Evolutionary conservation across 208 protist genomes (phyloP), one percentile per base, ranked within the genome.

Genomic region (Leishmania turanica): DNA sequence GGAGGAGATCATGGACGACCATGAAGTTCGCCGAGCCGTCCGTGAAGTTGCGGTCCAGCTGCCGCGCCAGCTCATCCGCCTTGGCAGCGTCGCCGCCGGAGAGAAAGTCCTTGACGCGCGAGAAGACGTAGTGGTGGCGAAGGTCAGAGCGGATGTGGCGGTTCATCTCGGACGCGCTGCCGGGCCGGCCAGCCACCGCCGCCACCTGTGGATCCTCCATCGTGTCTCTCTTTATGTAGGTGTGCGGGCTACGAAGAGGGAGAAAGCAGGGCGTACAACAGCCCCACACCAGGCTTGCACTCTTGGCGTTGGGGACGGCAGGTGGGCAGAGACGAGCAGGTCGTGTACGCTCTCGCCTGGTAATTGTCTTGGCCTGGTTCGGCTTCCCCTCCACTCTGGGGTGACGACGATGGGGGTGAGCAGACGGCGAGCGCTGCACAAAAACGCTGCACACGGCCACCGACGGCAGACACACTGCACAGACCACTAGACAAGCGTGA

Each of bases 121-220:
- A 89, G 78, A 98, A 97, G 78, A 98, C 60, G 87, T 98, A 97
- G 80, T 93, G 78, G 82, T 98, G 95, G 45, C 93, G 92, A 13
- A 93, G 51, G 75, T 98, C 95, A 45, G 89, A 91, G 65, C 93
- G 92, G 76, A 92, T 83, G 9, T 66, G 64, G 64, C 83, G 79
- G 66, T 74, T 72, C 76, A 87, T 60, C 53, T 84, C 68, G 24
- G 78, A 17, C 58, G 71, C 79, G 78, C 34, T 80, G 60, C 21
- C 58, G 27, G 34, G 64, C 19, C 21, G 53, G 1, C 37, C 72
- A 21, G 27, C 60, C 74, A 40, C 34, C 3, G 19, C 40, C n/a
- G 60, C 34, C 31, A 58, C 24, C 49, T 82, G 73, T 17, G 65
- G 40, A 34, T 84, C 82, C 68, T 81, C 77, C 78, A 80, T 83